Conservation (phyloP, 1,284 basidiomycete genomes). For the Ceratobasidium sp. region DNA sequence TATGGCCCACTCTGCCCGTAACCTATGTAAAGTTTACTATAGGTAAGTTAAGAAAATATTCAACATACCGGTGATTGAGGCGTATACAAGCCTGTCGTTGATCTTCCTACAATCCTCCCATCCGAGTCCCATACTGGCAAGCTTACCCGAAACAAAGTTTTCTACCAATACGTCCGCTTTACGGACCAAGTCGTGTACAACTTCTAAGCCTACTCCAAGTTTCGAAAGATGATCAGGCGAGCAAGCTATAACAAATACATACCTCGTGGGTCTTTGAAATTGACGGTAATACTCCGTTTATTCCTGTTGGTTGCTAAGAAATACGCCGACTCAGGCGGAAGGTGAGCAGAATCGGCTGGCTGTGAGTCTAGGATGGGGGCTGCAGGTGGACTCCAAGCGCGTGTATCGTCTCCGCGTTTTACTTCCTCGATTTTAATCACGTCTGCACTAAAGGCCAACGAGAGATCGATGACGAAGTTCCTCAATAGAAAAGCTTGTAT, state of each 20-base stretch:
- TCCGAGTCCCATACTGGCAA: constrained; percentile 86
- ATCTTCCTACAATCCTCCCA: constrained; percentile 86
- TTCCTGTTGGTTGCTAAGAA: constrained; percentile 92
- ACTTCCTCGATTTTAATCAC: constrained; percentile 92
- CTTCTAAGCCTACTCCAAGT: constrained; percentile 71
- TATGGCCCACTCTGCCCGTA: constrained; percentile 96
- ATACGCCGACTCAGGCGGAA: constrained; percentile 93
- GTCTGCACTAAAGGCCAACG: constrained; percentile 70
- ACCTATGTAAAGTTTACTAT: constrained; percentile 64
- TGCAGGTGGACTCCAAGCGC: constrained; percentile 85
- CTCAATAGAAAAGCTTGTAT: not conserved
- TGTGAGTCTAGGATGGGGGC: constrained; percentile 73
- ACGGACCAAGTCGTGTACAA: constrained; percentile 80
- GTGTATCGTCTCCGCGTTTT: constrained; percentile 89
- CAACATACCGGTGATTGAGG: constrained; percentile 85
- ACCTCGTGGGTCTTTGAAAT: constrained; percentile 80
- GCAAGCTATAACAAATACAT: not conserved
- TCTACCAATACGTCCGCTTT: constrained; percentile 90
- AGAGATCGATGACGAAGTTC: not conserved
- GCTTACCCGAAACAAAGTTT: constrained; percentile 89
- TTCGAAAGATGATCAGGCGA: not conserved
- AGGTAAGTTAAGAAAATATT: not conserved
- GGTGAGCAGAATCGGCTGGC: constrained; percentile 67
- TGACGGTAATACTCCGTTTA: constrained; percentile 89
- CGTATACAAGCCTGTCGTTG: constrained; percentile 89